A percentile compares a stretch with the other conserved stretches of the same genome.
Evolutionary conservation across 2,329 filamentous ascomycete species (phyloP).

Genomic region (Exophiala calicioides): DNA sequence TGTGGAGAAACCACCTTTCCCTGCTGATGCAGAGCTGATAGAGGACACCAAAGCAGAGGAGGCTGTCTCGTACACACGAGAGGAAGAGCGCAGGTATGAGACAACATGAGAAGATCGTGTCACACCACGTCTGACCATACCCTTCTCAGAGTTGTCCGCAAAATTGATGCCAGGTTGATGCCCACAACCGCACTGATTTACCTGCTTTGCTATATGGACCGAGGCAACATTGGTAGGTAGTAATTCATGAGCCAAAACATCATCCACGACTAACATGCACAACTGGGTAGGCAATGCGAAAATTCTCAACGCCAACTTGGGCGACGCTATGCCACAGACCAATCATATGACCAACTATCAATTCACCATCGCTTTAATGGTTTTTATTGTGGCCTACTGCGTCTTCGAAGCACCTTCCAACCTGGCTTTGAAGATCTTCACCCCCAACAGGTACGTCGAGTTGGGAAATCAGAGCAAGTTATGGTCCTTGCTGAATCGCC

Average conservation of each 20-base stretch:
- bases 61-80: constrained; percentile 4
- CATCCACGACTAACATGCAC: constrained; percentile 27
- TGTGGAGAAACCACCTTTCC: not conserved
- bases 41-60: not conserved
- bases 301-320: constrained; percentile 41
- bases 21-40: not conserved
- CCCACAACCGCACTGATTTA: constrained; percentile 30
- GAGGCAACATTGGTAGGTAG: constrained; percentile 36
- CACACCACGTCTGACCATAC: not conserved
- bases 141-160: constrained; percentile 1
- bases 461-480: not conserved
- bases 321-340: constrained; percentile 40
- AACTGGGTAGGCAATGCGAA: constrained; percentile 37
- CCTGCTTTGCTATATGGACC: constrained; percentile 37
- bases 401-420: constrained; percentile 52
- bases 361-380: constrained; percentile 54
- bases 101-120: no score
- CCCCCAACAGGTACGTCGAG: constrained; percentile 3
- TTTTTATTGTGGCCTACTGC: constrained; percentile 59
- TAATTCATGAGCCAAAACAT: not conserved
- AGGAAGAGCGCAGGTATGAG: not conserved
- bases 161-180: constrained; percentile 9
- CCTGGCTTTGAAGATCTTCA: constrained; percentile 34
- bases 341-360: constrained; percentile 42
- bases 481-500: not conserved